Evolutionary conservation across 352 stramenopile genomes (phyloP).

Genomic region (Pythium aphanidermatum): DNA sequence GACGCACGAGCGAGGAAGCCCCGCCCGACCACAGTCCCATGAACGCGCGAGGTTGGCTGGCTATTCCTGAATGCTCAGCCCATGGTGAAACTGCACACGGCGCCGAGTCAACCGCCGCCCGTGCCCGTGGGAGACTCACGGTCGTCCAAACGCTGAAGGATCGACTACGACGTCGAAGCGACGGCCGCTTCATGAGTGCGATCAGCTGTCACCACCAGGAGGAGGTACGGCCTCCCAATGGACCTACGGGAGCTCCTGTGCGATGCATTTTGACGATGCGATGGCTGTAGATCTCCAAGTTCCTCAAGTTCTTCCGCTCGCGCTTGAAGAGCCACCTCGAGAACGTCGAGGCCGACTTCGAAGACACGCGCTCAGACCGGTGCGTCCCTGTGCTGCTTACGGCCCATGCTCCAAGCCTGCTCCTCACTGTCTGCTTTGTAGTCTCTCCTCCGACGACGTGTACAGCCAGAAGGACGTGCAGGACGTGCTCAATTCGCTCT

Average conservation of each 20-base stretch:
- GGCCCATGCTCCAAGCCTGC: no score
- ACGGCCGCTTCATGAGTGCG: slow-evolving; percentile 14
- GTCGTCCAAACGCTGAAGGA: neutral
- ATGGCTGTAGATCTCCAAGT: slow-evolving; percentile 48
- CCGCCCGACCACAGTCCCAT: no score
- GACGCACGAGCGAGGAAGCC: no score
- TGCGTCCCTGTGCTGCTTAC: no score
- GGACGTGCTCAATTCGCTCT: slow-evolving; percentile 66
- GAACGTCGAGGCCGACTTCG: slow-evolving; percentile 80
- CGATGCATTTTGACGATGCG: neutral
- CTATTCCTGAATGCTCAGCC: no score
- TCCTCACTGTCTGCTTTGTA: slow-evolving; percentile 3
- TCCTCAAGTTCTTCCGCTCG: slow-evolving; percentile 85
- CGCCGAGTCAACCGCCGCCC: no score
- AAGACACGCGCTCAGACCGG: slow-evolving; percentile 76
- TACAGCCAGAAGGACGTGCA: slow-evolving; percentile 83
- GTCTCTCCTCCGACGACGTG: slow-evolving; percentile 69
- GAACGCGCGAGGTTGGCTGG: no score
- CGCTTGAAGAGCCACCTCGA: slow-evolving; percentile 67
- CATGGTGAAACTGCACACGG: no score
- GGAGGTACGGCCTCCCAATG: slow-evolving; percentile 29
- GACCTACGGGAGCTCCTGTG: no score
- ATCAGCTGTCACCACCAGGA: slow-evolving; percentile 40
- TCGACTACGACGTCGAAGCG: neutral
- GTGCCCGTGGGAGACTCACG: no score